Evolutionary conservation across 2,329 filamentous ascomycete genomes (phyloP).

Genomic region (Alternaria alternata): DNA sequence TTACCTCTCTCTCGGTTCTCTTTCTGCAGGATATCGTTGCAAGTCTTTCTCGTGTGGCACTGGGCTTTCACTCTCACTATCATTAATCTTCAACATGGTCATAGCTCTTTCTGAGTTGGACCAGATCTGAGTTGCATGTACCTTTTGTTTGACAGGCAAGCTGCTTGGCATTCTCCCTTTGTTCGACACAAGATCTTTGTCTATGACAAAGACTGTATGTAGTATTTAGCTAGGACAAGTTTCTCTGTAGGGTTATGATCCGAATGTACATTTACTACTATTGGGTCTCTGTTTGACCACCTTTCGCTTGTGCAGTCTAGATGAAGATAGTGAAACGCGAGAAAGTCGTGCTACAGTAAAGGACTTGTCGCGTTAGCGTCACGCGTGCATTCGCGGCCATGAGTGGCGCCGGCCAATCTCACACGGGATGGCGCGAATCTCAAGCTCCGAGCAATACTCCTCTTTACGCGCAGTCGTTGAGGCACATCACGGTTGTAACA

Average conservation of each 20-base stretch:
- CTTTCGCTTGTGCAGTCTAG: too few relatives aligned
- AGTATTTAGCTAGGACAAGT: too few relatives aligned
- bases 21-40: not conserved
- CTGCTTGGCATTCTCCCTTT: too few relatives aligned
- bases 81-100: not conserved
- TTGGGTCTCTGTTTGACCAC: too few relatives aligned
- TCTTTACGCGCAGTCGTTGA: not conserved
- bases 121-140: not conserved
- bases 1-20: not conserved
- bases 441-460: slow-evolving; percentile 39
- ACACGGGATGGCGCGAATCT: slow-evolving; percentile 31
- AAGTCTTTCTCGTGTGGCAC: not conserved
- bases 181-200: too few relatives aligned
- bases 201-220: too few relatives aligned
- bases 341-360: not conserved
- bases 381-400: not conserved
- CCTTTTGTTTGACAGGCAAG: not conserved
- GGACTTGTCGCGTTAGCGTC: not conserved
- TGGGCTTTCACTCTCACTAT: not conserved
- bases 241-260: too few relatives aligned
- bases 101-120: not conserved
- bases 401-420: not conserved
- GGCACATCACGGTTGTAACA: not conserved
- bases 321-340: not conserved
- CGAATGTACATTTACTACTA: too few relatives aligned